Percentiles rank a stretch among this genome's conserved stretches.
These are phyloP conservation scores for Protomyces arabidopsidicola DNA, from an alignment of 1,139 yeast species.

Conservation along the genomic window DNA sequence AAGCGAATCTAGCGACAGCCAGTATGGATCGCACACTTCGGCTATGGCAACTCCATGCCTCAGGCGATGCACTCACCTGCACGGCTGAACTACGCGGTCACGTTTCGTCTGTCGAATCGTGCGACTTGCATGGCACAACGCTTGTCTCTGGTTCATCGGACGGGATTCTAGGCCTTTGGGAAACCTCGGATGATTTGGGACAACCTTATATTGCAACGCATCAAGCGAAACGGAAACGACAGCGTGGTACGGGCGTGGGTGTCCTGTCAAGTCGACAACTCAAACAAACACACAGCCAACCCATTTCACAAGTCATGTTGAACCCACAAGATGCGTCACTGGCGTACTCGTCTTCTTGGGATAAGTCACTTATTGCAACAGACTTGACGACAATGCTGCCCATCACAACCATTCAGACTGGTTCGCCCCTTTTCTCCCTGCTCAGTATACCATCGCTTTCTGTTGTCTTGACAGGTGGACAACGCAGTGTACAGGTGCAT, in stretches of 20 bases:
- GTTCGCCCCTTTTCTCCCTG: slow-evolving; percentile 76
- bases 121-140: slow-evolving; percentile 6
- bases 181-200: slow-evolving; percentile 10
- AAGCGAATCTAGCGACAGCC: slow-evolving; percentile 69
- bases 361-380: slow-evolving; percentile 92
- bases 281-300: slow-evolving; percentile 6
- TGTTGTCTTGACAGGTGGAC: slow-evolving; percentile 69
- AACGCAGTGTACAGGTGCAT: slow-evolving; percentile 94
- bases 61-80: slow-evolving; percentile 37
- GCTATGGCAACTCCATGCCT: slow-evolving; percentile 71
- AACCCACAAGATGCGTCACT: slow-evolving; percentile 11
- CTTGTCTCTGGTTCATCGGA: slow-evolving; percentile 19
- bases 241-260: slow-evolving; percentile 20
- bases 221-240: slow-evolving; percentile 10
- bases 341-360: slow-evolving; percentile 81
- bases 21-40: slow-evolving; percentile 87
- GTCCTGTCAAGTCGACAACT: slow-evolving; percentile 14
- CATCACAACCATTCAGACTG: slow-evolving; percentile 81
- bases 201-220: slow-evolving; percentile 2
- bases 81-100: slow-evolving; percentile 19
- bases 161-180: slow-evolving; percentile 17
- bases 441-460: slow-evolving; percentile 61
- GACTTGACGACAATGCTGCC: slow-evolving; percentile 78
- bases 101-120: slow-evolving; percentile 13
- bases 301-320: slow-evolving; percentile 4